phyloP scores from a whole-genome alignment of 1,139 yeast species.

The Blastobotrys malaysiensis region DNA sequence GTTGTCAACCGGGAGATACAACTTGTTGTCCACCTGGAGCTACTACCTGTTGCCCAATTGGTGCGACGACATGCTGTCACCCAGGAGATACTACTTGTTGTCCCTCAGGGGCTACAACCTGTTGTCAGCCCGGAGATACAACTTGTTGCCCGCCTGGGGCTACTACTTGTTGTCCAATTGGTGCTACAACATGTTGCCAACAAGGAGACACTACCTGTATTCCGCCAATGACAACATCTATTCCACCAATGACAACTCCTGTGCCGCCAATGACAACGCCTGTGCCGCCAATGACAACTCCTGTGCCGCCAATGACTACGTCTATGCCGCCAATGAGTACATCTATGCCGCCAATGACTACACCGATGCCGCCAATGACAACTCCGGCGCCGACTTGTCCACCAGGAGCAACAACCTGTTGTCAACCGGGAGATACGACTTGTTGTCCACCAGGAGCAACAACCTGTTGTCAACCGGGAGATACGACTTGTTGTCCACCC shows the following conservation, averaged over 20 bases:
- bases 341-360: not conserved
- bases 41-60: too few species aligned
- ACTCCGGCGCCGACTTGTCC: not conserved
- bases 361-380: too few species aligned
- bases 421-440: not conserved
- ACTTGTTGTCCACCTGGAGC: not conserved
- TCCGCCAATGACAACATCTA: slow-evolving; percentile 2
- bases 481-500: too few species aligned
- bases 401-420: not conserved
- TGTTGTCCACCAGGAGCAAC: not conserved
- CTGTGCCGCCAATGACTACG: too few species aligned
- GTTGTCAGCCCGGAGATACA: not conserved
- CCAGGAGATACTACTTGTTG: too few species aligned
- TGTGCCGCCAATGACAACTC: too few species aligned
- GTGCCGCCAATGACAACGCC: not conserved
- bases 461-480: too few species aligned
- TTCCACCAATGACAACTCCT: not conserved
- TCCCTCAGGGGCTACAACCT: not conserved
- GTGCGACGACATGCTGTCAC: too few species aligned
- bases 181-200: not conserved
- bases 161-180: not conserved
- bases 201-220: not conserved
- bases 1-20: not conserved
- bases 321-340: not conserved
- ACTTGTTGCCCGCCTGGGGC: not conserved